Evolutionary conservation across 208 protist genomes (phyloP), one percentile per base, ranked within the genome.

Genomic region (Acanthamoeba triangularis): DNA sequence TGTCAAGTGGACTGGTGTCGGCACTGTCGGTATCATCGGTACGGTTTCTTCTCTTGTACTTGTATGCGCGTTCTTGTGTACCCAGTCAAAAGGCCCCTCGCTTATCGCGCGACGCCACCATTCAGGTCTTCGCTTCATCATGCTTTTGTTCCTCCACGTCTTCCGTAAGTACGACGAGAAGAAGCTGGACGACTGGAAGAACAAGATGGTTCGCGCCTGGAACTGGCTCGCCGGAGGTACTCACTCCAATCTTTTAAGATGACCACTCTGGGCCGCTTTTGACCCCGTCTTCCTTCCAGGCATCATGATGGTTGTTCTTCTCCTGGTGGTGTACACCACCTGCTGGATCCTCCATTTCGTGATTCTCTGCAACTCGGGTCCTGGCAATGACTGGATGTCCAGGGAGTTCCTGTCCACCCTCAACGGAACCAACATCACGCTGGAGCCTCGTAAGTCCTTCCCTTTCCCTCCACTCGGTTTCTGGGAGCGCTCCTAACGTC

Each of bases 261-360:
- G 37, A 3, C 37, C 37, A 65, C 13, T 65, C 37, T 41, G 37
- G 37, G 37, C 37, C 6, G 49, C 49, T 54, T 18, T 54, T 54
- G 37, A 41, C 37, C 37, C 37, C 6, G 13, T 63, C 56, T 28
- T 61, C 20, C 56, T 61, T 63, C 56, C 11, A 76, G 67, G 74
- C 25, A 52, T 90, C 35, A 30, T 90, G 84, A 90, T 90, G 84
- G 59, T 90, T 28, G 84, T 67, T 47, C 52, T 90, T 11, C 49
- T 90, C 59, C 49, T 90, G 30, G 35, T 63, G 20, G n/a, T 95
- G 20, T 96, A 95, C 78, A 74, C 61, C 44, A 67, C n/a, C 49
- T 88, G 41, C 88, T 96, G 84, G 78, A 37, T 59, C n/a, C 65
- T 96, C 35, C 95, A 96, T 56, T 95, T 96, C 52, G 41, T 35